Conservation (phyloP, 1,284 basidiomycete species). For the Ceratobasidium theobromae region DNA sequence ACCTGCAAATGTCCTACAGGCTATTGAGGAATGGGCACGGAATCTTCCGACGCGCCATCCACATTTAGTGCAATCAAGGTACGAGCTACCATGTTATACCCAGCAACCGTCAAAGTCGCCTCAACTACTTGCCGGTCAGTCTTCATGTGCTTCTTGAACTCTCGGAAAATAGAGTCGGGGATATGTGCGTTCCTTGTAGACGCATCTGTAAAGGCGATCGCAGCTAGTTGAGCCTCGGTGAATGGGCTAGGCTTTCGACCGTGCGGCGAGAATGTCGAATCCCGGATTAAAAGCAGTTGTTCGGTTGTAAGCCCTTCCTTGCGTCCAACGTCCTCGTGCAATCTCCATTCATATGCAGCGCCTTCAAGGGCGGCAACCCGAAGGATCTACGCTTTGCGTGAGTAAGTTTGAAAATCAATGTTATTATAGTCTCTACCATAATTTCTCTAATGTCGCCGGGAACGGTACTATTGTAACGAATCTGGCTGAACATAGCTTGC, state of each 20-base stretch:
- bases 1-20: too few relatives aligned
- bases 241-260: conserved; percentile 3
- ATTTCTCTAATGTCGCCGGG: conserved; percentile 31
- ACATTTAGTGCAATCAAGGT: conserved; percentile 28
- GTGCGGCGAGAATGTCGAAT: conserved; percentile 13
- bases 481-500: conserved; percentile 16
- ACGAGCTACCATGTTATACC: conserved; percentile 30
- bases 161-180: conserved; percentile 9
- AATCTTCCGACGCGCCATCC: conserved; percentile 15
- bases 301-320: conserved; percentile 24
- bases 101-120: conserved; percentile 22
- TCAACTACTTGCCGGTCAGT: conserved; percentile 27
- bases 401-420: not conserved
- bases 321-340: conserved; percentile 17
- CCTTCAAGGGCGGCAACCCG: conserved; percentile 28
- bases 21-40: conserved; percentile 7
- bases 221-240: conserved; percentile 15
- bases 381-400: conserved; percentile 5
- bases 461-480: conserved; percentile 25
- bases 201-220: conserved; percentile 25
- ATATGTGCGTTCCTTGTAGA: conserved; percentile 18
- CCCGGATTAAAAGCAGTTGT: conserved; percentile 21
- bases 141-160: conserved; percentile 7
- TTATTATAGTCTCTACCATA: not conserved
- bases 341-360: conserved; percentile 31